Evolutionary conservation across 441 rosid species (phyloP), one percentile per base, ranked within the genome.

Genomic region (Eruca vesicaria): DNA sequence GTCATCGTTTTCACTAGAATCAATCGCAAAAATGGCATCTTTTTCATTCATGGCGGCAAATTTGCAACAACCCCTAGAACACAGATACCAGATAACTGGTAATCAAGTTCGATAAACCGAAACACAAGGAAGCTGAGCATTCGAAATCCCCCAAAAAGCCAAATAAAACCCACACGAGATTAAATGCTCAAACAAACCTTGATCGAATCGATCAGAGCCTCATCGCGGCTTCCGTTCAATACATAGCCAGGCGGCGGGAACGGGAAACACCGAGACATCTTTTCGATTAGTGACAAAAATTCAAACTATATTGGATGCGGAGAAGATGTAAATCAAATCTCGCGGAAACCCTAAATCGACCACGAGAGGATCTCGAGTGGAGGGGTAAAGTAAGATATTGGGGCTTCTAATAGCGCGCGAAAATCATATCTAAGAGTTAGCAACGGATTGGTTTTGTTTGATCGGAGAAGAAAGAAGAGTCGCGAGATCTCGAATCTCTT

Each of bases 201-300:
- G 80, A 90, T 85, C 82, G 87, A 85, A 79, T 85, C 86, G 80
- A 85, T 82, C 85, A 85, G 79, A 50, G 89, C 86, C 75, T 79
- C 86, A 31, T 85, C 87, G 75, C 84, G 79, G 58, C 57, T 78
- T 31, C 84, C 87, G 52, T 85, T 82, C 66, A 71, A 83, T 77
- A 55, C 75, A 69, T 84, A 85, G 69, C 90, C 89, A 35, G 86
- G 86, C n/a, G 89, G 95, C 60, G 92, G 89, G 73, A 69, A 90
- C 69, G 86, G 84, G 58, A 69, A 88, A 73, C 90, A 88, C 78
- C 92, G 85, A 69, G 92, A 88, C 95, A 90, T 86, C 78, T 69
- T n/a, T 65, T 19, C 38, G 32, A 33, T 71, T 35, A 61, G 59
- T 29, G 55, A 71, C 33, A 21, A 64, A 45, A 32, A n/a, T 8